Conservation (phyloP, 352 stramenopile species). For the Pythium apleroticum region DNA sequence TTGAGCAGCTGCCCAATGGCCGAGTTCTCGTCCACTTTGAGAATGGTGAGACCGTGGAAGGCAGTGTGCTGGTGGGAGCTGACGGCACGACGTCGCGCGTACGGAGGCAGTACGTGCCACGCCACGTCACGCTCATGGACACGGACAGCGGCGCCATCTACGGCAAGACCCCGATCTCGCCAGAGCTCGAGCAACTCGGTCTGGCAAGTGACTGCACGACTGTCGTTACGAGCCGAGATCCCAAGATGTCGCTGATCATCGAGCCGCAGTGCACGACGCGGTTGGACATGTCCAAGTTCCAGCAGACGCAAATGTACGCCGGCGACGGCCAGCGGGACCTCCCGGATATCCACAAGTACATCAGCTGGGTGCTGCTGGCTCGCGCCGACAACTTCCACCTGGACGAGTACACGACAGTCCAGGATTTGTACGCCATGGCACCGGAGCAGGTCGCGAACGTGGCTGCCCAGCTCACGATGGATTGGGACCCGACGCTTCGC, state of each 20-base stretch:
- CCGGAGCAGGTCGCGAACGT: constrained; percentile 45
- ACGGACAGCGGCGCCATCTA: constrained; percentile 68
- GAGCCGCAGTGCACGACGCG: constrained; percentile 43
- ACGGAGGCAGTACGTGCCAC: constrained; percentile 53
- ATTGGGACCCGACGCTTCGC: constrained; percentile 49
- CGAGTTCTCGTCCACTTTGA: constrained; percentile 55
- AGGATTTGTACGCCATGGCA: constrained; percentile 51
- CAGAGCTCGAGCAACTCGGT: constrained; percentile 42
- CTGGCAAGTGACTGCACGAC: constrained; percentile 52
- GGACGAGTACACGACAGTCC: constrained; percentile 25
- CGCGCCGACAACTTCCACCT: constrained; percentile 44
- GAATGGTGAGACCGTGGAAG: constrained; percentile 45
- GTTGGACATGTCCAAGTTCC: constrained; percentile 35
- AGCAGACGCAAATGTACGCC: constrained; percentile 19
- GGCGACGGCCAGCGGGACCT: constrained; percentile 18
- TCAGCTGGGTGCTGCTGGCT: constrained; percentile 61
- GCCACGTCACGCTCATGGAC: constrained; percentile 46
- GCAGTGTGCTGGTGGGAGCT: constrained; percentile 48
- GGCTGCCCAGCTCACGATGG: constrained; percentile 45
- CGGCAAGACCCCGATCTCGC: constrained; percentile 56
- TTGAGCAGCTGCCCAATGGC: constrained; percentile 41
- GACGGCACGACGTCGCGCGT: constrained; percentile 64
- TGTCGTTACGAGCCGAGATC: constrained; percentile 40
- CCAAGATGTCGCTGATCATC: constrained; percentile 58
- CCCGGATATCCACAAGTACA: constrained; percentile 45